Conservation (phyloP, 768 basidiomycete species). For the Kwoniella dejecticola region DNA sequence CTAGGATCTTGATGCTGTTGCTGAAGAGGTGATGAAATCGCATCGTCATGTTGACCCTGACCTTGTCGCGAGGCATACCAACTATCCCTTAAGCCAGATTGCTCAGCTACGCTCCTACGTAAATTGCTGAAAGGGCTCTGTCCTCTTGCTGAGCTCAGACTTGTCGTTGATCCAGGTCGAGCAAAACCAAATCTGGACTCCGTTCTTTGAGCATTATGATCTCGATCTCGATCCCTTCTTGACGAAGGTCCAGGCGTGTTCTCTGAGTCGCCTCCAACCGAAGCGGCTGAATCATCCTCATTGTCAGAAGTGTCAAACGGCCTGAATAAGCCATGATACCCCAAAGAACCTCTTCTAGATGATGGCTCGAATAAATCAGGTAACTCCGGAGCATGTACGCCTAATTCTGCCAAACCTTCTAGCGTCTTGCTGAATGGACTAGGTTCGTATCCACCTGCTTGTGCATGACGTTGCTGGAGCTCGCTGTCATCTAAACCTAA, state of each 20-base stretch:
- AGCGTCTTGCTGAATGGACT: constrained; percentile 42
- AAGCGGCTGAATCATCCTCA: constrained; percentile 8
- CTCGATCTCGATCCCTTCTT: constrained; percentile 7
- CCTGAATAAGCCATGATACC: constrained; percentile 29
- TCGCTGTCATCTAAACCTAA: constrained; percentile 32
- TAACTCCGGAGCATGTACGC: constrained; percentile 36
- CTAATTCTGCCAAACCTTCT: constrained; percentile 42
- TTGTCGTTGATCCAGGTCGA: constrained; percentile 18
- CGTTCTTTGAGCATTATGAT: constrained; percentile 29
- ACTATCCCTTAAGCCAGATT: constrained; percentile 19
- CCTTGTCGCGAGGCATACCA: constrained; percentile 16
- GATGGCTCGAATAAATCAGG: constrained; percentile 23
- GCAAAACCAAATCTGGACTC: constrained; percentile 51
- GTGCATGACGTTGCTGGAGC: constrained; percentile 10
- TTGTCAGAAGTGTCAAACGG: constrained; percentile 37
- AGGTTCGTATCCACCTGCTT: constrained; percentile 31
- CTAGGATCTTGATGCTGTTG: constrained; percentile 17
- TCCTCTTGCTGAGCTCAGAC: constrained; percentile 16
- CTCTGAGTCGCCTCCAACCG: not conserved
- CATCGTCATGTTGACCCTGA: not conserved
- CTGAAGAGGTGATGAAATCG: not conserved
- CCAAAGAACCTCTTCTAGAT: constrained; percentile 10
- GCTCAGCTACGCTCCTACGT: constrained; percentile 23
- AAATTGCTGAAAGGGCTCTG: constrained; percentile 40
- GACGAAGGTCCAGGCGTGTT: constrained; percentile 20